phyloP scores from a whole-genome alignment of 352 stramenopile species.

The Globisporangium irregulare region DNA sequence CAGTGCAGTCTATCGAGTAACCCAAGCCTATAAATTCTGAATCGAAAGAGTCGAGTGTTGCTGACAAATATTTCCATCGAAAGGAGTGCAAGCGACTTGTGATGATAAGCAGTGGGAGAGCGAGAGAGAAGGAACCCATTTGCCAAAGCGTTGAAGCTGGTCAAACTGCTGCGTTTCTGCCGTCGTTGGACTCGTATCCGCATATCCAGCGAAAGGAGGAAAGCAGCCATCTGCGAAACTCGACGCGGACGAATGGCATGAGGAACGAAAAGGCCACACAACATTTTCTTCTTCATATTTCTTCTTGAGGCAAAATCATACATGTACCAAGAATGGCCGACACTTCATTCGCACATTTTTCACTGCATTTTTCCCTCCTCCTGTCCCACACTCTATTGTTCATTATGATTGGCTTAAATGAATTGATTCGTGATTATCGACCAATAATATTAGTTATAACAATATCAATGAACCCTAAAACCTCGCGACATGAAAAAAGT shows the following conservation, averaged over 20 bases:
- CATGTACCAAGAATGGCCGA: not conserved
- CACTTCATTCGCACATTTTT: not conserved
- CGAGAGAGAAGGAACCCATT: not conserved
- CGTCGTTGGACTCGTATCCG: not conserved
- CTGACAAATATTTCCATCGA: not conserved
- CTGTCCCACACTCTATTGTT: not conserved
- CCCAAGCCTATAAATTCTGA: not conserved
- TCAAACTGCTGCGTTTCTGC: not conserved
- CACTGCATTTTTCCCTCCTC: not conserved
- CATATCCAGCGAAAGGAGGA: not conserved
- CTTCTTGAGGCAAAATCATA: not conserved
- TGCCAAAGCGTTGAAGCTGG: not conserved
- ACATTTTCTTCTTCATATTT: not conserved
- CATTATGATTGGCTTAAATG: not conserved
- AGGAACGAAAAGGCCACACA: not conserved
- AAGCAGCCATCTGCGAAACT: not conserved
- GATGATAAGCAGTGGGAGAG: not conserved
- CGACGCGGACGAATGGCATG: not conserved
- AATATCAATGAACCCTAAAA: not conserved
- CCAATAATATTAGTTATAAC: not conserved
- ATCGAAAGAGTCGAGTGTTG: not conserved
- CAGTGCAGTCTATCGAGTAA: slow-evolving; percentile 1
- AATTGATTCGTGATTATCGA: not conserved
- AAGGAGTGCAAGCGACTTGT: too few relatives aligned
- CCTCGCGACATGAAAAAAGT: slow-evolving; percentile 2